These are phyloP conservation scores for Trichoderma oligosporum DNA, from an alignment of 2,329 filamentous ascomycete genomes.

Conservation along the genomic window DNA sequence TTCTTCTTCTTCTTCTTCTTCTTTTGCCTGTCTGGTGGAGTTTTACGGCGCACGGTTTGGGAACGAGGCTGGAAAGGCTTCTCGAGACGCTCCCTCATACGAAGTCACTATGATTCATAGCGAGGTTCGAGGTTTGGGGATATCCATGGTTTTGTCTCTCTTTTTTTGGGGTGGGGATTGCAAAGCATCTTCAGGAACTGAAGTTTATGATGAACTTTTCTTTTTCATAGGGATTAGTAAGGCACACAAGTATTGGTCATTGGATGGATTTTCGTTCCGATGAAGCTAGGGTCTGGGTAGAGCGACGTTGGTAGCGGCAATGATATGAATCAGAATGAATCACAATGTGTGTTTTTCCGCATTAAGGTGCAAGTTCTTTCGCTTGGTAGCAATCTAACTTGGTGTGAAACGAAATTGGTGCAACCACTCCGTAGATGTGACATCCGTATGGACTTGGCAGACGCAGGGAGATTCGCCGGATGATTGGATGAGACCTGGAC, in stretches of 20 bases:
- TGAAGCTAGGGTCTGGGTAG: background rate
- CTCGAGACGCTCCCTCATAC: background rate
- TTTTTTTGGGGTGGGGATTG: background rate
- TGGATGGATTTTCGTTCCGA: background rate
- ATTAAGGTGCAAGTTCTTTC: background rate
- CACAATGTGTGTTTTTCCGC: background rate
- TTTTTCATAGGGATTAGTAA: background rate
- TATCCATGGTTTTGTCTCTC: background rate
- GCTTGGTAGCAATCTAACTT: background rate
- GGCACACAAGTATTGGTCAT: background rate
- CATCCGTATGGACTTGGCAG: background rate
- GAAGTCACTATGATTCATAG: background rate
- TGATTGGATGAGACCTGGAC: background rate
- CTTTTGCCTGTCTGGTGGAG: background rate
- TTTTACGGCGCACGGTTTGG: background rate
- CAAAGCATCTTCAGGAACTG: background rate
- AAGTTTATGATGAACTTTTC: background rate
- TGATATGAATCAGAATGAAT: slow-evolving; percentile 2
- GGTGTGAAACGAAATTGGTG: background rate
- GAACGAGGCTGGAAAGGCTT: background rate
- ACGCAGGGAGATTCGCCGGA: background rate
- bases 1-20: background rate
- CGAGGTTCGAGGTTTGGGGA: background rate
- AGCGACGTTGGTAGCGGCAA: background rate
- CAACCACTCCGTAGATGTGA: background rate